Evolutionary conservation across 148 eudicot genomes (phyloP).

Genomic region (Fagopyrum homotropicum): DNA sequence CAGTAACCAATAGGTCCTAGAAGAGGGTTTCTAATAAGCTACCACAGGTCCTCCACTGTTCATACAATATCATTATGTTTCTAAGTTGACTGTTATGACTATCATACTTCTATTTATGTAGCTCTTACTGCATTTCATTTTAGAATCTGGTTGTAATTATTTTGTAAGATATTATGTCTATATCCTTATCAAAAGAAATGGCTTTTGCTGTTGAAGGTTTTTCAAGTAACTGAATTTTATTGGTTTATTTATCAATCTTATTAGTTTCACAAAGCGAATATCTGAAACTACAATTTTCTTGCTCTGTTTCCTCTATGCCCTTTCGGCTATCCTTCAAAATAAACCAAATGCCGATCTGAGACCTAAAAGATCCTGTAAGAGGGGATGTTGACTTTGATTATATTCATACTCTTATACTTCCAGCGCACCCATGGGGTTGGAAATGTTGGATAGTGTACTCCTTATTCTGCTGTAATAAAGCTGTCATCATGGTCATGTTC

Average conservation of each 20-base stretch:
- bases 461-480: background rate
- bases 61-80: background rate
- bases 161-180: slow-evolving; percentile 1
- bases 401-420: background rate
- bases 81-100: background rate
- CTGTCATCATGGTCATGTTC: background rate
- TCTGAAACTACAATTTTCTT: background rate
- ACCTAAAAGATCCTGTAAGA: background rate
- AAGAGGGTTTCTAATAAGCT: background rate
- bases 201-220: background rate
- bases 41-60: background rate
- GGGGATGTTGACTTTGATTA: background rate
- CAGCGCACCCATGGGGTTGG: background rate
- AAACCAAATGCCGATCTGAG: background rate
- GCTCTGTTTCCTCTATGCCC: background rate
- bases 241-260: background rate
- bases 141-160: background rate
- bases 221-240: background rate
- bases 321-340: background rate
- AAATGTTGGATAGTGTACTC: background rate
- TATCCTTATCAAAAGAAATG: background rate
- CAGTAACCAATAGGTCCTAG: background rate
- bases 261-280: background rate
- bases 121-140: background rate
- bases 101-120: background rate